phyloP scores from a whole-genome alignment of 352 stramenopile genomes.

The Aphanomyces cochlioides region DNA sequence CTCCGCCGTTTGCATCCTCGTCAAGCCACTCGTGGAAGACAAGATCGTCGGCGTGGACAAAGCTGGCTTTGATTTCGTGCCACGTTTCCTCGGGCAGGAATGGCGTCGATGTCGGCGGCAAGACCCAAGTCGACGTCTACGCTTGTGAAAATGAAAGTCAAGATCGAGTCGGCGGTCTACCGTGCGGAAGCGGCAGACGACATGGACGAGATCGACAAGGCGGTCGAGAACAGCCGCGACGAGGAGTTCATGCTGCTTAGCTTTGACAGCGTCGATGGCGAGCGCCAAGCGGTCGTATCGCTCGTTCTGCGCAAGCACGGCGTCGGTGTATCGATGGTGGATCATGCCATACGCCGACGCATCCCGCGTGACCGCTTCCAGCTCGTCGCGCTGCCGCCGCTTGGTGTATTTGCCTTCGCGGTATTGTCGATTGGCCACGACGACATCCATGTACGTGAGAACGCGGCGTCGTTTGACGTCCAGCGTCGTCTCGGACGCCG shows the following conservation, averaged over 20 bases:
- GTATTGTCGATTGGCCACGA: constrained; percentile 50
- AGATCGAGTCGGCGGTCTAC: constrained; percentile 31
- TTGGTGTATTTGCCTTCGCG: constrained; percentile 49
- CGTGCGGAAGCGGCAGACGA: constrained; percentile 49
- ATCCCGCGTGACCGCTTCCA: constrained; percentile 52
- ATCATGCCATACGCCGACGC: constrained; percentile 48
- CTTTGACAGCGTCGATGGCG: constrained; percentile 40
- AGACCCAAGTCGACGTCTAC: constrained; percentile 16
- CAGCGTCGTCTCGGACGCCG: constrained; percentile 45
- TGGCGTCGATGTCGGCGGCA: constrained; percentile 10
- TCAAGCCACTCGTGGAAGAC: neutral
- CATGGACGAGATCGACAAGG: constrained; percentile 55
- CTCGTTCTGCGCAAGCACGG: constrained; percentile 44
- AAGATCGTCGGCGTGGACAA: neutral
- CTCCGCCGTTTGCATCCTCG: too few relatives aligned
- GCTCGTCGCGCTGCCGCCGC: constrained; percentile 45
- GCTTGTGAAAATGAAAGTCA: constrained; percentile 23
- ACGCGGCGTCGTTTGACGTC: constrained; percentile 46
- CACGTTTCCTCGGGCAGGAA: constrained; percentile 52
- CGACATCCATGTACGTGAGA: constrained; percentile 64
- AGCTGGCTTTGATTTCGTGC: constrained; percentile 57
- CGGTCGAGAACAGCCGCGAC: constrained; percentile 42
- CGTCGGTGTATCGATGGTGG: constrained; percentile 60
- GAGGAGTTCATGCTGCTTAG: constrained; percentile 47
- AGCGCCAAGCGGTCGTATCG: constrained; percentile 38